phyloP scores from a whole-genome alignment of 805 yeast species.

The Kluyveromyces nonfermentans region DNA sequence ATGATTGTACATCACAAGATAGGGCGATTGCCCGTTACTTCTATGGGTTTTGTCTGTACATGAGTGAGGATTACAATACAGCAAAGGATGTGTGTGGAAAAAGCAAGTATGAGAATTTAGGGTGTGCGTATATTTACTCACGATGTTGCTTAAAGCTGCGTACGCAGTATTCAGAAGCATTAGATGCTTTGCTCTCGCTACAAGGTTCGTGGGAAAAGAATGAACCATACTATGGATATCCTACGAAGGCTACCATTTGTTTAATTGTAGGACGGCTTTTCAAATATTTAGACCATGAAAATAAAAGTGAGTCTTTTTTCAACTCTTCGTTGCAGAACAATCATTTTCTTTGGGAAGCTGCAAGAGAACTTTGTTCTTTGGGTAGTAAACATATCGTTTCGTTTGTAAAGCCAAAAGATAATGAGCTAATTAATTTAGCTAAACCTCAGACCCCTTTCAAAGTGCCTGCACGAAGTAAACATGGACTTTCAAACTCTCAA shows the following conservation, averaged over 20 bases:
- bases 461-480: constrained; percentile 14
- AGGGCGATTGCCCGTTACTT: constrained; percentile 56
- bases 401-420: constrained; percentile 1
- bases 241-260: constrained; percentile 64
- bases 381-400: background rate
- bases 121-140: constrained; percentile 71
- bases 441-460: constrained; percentile 9
- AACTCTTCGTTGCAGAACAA: constrained; percentile 41
- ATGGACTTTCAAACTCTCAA: constrained; percentile 1
- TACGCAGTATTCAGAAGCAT: constrained; percentile 6
- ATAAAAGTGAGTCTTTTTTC: constrained; percentile 56
- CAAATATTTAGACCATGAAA: constrained; percentile 45
- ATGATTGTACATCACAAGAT: constrained; percentile 19
- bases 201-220: constrained; percentile 1
- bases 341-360: constrained; percentile 79
- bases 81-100: constrained; percentile 39
- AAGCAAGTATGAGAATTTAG: constrained; percentile 45
- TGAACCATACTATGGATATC: constrained; percentile 24
- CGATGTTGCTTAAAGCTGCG: constrained; percentile 36
- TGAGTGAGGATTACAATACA: constrained; percentile 49
- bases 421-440: background rate
- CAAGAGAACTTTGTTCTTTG: background rate
- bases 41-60: constrained; percentile 57
- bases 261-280: constrained; percentile 64
- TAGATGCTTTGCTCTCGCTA: background rate